These are phyloP conservation scores for Ballota nigra DNA, from an alignment of 257 asterid genomes.

Conservation along the genomic window DNA sequence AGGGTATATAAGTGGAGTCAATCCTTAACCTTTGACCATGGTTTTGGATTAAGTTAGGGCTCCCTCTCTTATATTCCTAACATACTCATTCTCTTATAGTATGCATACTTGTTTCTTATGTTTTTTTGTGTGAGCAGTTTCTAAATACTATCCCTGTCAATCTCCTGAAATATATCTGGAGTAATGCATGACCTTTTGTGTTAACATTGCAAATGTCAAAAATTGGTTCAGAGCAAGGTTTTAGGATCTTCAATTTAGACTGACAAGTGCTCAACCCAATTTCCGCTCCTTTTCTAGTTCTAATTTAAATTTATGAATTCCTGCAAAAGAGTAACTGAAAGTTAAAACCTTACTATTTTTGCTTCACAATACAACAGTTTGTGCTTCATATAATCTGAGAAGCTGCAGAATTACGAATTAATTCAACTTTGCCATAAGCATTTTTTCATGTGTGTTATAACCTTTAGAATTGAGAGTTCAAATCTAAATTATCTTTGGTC, in stretches of 20 bases:
- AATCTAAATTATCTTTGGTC: neutral
- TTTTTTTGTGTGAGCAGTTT: neutral
- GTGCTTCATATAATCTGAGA: conserved; percentile 5
- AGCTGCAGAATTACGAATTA: neutral
- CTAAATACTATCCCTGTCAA: neutral
- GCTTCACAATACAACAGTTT: neutral
- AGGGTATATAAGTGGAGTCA: no score
- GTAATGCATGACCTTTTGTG: neutral
- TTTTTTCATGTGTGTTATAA: neutral
- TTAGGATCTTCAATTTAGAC: neutral
- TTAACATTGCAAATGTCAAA: neutral
- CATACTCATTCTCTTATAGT: conserved; percentile 1
- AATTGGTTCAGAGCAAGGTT: neutral
- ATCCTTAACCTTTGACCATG: no score
- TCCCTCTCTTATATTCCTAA: no score
- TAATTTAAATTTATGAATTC: neutral
- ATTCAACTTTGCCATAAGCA: neutral
- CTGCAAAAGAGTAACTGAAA: neutral
- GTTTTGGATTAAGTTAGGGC: no score
- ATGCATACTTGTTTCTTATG: neutral
- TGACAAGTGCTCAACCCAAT: neutral
- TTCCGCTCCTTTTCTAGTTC: conserved; percentile 6
- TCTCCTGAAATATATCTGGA: neutral
- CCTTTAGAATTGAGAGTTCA: neutral
- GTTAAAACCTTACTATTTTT: neutral